Conservation (phyloP, 371 early-diverging fungal species). For the Umbelopsis sp. region DNA sequence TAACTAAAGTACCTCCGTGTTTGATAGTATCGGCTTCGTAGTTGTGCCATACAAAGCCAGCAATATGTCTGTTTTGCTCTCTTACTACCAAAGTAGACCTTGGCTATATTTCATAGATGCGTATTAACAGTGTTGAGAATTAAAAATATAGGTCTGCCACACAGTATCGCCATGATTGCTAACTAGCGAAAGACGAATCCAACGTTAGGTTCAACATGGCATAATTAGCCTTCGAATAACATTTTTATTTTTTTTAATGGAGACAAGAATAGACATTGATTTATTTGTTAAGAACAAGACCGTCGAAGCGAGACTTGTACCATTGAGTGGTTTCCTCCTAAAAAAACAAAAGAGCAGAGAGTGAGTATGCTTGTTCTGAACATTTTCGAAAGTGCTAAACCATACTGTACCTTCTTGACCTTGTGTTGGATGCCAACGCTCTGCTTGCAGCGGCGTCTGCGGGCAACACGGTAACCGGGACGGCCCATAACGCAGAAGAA, state of each 20-base stretch:
- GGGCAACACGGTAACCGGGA: constrained; percentile 96
- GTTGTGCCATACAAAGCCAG: too few species aligned
- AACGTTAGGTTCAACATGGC: neutral
- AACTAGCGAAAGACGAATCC: neutral
- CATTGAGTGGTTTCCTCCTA: constrained; percentile 80
- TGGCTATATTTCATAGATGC: too few species aligned
- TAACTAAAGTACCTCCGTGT: too few species aligned
- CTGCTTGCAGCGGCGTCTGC: constrained; percentile 91
- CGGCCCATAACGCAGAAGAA: constrained; percentile 98
- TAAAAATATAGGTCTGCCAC: too few species aligned
- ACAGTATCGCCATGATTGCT: too few species aligned
- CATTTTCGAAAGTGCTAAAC: constrained; percentile 26
- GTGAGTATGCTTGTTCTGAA: neutral
- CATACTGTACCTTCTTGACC: constrained; percentile 71
- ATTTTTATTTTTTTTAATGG: constrained; percentile 13
- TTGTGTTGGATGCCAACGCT: constrained; percentile 94
- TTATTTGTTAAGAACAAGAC: constrained; percentile 87
- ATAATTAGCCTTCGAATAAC: neutral
- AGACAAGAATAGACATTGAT: constrained; percentile 18
- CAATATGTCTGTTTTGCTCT: too few species aligned
- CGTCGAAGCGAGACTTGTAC: constrained; percentile 92
- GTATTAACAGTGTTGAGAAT: too few species aligned
- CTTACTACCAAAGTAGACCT: too few species aligned
- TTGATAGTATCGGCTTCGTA: too few species aligned
- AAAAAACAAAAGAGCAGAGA: neutral